Evolutionary conservation across 225 moss, liverwort and hornwort genomes (phyloP), one percentile per base, ranked within the genome.

Genomic region (Rhytidiadelphus loreus): DNA sequence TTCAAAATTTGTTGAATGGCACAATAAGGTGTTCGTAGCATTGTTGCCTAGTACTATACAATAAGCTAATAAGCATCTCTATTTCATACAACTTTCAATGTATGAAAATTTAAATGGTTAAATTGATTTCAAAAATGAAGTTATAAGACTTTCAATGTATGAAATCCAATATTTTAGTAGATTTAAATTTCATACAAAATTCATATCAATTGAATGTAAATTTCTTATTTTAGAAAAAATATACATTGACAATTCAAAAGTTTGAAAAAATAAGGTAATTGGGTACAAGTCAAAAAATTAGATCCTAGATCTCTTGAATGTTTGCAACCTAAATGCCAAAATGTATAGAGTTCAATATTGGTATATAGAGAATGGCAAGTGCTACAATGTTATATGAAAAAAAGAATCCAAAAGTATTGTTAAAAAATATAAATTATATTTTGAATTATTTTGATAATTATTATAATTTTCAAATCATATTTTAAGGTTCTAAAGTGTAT

Each of bases 401-500:
- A 39, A 14, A 41, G 24, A 13, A 8, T 41, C 15, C 41, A 41
- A 41, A 70, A 70, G 8, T 3, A 25, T 25, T 14, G 25, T 8
- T 41, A 14, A 70, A 41, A 41, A 4, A 69, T 69, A 4, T 4
- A 15, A 41, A 70, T 70, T 70, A 1, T 3, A 26, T 41, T 41
- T 25, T 25, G 8, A 70, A 41, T 25, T 25, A 14, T 41, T 41
- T 70, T 70, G 5, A 70, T 70, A 8, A 25, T 41, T 41, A 14
- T 12, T 4, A 8, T 24, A 8, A 41, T 14, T 39, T 70, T 41
- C 25, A 39, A 24, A 25, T 8, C 8, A 39, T 23, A 24, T 8
- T 41, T 39, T 3, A 3, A 14, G 8, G 69, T 13, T 41, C 0
- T 14, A 0, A 41, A 24, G 11, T 24, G 0, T 39, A 39, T 39